These are phyloP conservation scores for Volvariella surrecta DNA, from an alignment of 1,284 basidiomycete genomes.

Conservation along the genomic window DNA sequence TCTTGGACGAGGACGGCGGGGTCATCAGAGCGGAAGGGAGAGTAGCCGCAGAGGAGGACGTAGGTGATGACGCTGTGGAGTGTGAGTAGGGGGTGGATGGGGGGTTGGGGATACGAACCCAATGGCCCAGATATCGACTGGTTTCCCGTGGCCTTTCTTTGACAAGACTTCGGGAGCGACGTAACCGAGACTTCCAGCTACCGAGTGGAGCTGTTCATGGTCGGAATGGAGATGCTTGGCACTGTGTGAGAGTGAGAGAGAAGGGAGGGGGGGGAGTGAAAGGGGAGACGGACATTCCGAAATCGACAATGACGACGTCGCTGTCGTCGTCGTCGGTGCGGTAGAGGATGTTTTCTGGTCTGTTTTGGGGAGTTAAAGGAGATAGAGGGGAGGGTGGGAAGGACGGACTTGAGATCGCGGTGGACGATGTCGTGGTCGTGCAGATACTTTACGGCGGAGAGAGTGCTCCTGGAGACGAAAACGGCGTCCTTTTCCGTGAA, in stretches of 20 bases:
- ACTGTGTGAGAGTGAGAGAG: slow-evolving; percentile 26
- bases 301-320: slow-evolving; percentile 89
- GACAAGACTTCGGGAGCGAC: slow-evolving; percentile 90
- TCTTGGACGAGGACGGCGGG: slow-evolving; percentile 71
- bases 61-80: slow-evolving; percentile 81
- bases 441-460: slow-evolving; percentile 75
- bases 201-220: slow-evolving; percentile 70
- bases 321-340: slow-evolving; percentile 66
- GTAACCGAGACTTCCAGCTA: slow-evolving; percentile 92
- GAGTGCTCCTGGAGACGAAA: slow-evolving; percentile 59
- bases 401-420: slow-evolving; percentile 75
- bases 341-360: slow-evolving; percentile 93
- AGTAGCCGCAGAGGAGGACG: slow-evolving; percentile 87
- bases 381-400: slow-evolving; percentile 4
- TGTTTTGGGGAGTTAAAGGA: slow-evolving; percentile 18
- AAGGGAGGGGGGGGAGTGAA: not conserved
- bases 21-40: slow-evolving; percentile 87
- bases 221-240: slow-evolving; percentile 80
- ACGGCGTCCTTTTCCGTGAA: slow-evolving; percentile 89
- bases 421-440: slow-evolving; percentile 88
- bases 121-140: slow-evolving; percentile 90
- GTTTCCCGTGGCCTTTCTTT: slow-evolving; percentile 80
- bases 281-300: slow-evolving; percentile 74
- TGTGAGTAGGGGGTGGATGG: not conserved
- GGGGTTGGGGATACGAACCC: slow-evolving; percentile 47